Base-by-base conservation (phyloP, 176 grass and related monocot genomes). In the Pontederia paniculata region DNA sequence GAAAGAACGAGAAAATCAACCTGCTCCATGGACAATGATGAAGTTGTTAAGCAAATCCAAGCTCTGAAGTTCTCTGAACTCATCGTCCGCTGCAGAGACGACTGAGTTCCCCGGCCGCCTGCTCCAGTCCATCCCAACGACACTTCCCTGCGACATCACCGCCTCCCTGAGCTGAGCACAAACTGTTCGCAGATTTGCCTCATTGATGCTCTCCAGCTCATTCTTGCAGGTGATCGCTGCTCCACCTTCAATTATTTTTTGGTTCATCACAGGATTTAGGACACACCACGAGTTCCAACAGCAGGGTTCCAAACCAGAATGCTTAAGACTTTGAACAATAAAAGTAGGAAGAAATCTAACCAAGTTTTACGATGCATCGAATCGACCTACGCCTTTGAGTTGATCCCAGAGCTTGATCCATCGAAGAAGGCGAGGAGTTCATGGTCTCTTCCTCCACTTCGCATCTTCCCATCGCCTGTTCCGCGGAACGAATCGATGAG, bases 161-260 rank as follows among this genome's bases (percentile, higher is more conserved):
- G 86, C 86, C 66, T 84, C 65, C 62, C 86, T 79, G 57, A 90
- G 77, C 72, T 90, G 91, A 31, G 44, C 47, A 60, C 91, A 97
- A 11, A 84, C 82, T 48, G 79, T 87, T 37, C 63, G 50, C 22
- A 97, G 60, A 74, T 54, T 81, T 43, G 50, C 60, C 53, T 79
- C 65, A 20, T 87, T 59, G 64, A 97, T 81, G 58, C 76, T 87
- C 76, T 97, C 91, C 67, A 97, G 62, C 69, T 90, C 83, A 4
- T 85, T 77, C 75, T 90, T 97, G 74, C 84, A 85, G 48, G 91
- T 97, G 63, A 97, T 97, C 48, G 91, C 91, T 21, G 91, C 86
- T n/a, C 86, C 91, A 48, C 91, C 91, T 97, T 52, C 22, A 71
- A 10, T n/a, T n/a, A 37, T 37, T 37, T 37, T 37, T 37, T 37